A percentile compares a stretch with the other conserved stretches of the same genome.
These are phyloP conservation scores for Aspergillus neotritici DNA, from an alignment of 2,329 filamentous ascomycete genomes.

Conservation along the genomic window DNA sequence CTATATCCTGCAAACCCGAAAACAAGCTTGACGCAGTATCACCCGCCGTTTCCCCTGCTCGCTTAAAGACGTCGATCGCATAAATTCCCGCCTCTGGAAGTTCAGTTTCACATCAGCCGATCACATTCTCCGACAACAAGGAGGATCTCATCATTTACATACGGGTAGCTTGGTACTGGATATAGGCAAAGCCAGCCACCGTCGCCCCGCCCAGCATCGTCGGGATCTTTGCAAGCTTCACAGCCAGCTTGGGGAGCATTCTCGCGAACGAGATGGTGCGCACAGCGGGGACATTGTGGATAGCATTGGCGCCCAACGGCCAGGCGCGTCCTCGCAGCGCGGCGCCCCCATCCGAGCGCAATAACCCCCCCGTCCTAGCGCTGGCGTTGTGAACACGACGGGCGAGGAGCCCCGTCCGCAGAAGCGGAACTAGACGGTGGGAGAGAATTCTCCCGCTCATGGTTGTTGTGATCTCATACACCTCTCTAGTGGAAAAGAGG, in stretches of 20 bases:
- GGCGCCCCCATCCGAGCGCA: constrained; percentile 59
- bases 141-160: constrained; percentile 35
- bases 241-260: constrained; percentile 74
- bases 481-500: constrained; percentile 10
- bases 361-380: constrained; percentile 62
- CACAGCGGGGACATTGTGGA: constrained; percentile 70
- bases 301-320: constrained; percentile 69
- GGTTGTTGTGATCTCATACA: constrained; percentile 38
- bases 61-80: constrained; percentile 68
- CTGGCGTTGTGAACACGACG: constrained; percentile 59
- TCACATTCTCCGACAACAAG: background rate
- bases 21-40: constrained; percentile 65
- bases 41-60: constrained; percentile 65
- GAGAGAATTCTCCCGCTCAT: constrained; percentile 73
- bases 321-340: constrained; percentile 62
- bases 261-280: constrained; percentile 62
- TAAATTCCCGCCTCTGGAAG: constrained; percentile 65
- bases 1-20: constrained; percentile 66
- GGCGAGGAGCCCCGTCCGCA: constrained; percentile 55
- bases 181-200: constrained; percentile 79
- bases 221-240: constrained; percentile 82
- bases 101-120: constrained; percentile 6
- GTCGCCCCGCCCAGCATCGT: constrained; percentile 87
- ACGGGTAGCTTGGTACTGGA: constrained; percentile 94
- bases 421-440: constrained; percentile 62